Evolutionary conservation across 495 filamentous ascomycete genomes (phyloP), one percentile per base, ranked within the genome.

Genomic region (Talaromyces trachyspermus): DNA sequence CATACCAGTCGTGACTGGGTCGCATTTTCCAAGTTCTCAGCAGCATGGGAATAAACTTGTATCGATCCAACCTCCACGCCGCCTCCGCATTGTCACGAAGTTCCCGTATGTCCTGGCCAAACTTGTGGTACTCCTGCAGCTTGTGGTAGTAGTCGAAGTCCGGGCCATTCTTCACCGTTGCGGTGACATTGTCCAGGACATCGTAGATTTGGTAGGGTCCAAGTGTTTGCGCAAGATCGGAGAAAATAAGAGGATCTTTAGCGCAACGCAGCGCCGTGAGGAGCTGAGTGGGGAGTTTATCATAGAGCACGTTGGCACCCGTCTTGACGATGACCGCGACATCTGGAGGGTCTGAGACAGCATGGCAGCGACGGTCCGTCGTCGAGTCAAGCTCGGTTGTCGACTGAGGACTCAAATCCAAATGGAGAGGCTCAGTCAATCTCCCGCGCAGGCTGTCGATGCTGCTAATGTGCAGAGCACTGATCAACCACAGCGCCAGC

Each of bases 21-120:
- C 66, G 63, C 71, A 71, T 62, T 26, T 59, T 55, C 68, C 71
- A 79, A 9, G 76, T 69, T 47, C 76, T 63, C 51, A 75, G 69
- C 46, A 81, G 65, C 59, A 76, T 74, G 14, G 75, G 73, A 9
- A 83, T 60, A 55, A 81, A 81, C 62, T 81, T 83, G 63, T 76
- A 81, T 53, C 77, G 79, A 57, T 83, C 78, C 39, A 79, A 56
- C 36, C 56, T 63, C 77, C 78, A 83, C 6, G 69, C 78, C 14
- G 49, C 43, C n/a, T 44, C 36, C 37, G 39, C 24, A 14, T 50
- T 49, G 18, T 46, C n/a, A 40, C 47, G 48, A 37, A 41, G 57
- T 45, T 23, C n/a, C 42, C 53, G 29, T 15, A 55, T 27, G 35
- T 57, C 60, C 54, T 63, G 68, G 51, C 69, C 70, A 35, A 43